Conservation (phyloP, 1,284 basidiomycete genomes). For the Cutaneotrichosporon sp. region DNA sequence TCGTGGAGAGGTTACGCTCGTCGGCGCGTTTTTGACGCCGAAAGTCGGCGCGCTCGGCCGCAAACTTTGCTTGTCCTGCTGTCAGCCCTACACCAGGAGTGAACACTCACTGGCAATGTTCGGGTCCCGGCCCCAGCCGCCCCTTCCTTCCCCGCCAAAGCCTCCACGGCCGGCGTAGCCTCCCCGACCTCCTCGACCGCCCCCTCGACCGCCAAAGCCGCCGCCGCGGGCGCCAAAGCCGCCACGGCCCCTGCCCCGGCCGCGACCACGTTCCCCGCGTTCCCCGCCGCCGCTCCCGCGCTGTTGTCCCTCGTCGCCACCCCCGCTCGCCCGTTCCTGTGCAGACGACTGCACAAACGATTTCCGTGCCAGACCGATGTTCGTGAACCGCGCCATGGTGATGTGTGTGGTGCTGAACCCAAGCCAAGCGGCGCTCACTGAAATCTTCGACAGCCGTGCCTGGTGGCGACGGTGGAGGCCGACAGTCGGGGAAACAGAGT, state of each 20-base stretch:
- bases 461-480: too few relatives aligned
- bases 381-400: constrained; percentile 47
- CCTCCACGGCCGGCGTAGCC: not conserved
- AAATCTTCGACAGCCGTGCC: too few relatives aligned
- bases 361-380: constrained; percentile 46
- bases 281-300: not conserved
- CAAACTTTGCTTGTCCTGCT: constrained; percentile 26
- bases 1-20: constrained; percentile 58
- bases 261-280: constrained; percentile 3
- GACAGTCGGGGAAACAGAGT: too few relatives aligned
- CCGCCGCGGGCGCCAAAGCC: too few relatives aligned
- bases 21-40: constrained; percentile 64
- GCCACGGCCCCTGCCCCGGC: constrained; percentile 20
- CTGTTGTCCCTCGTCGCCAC: not conserved
- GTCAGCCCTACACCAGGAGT: not conserved
- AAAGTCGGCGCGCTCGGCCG: constrained; percentile 52
- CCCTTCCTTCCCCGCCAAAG: constrained; percentile 14
- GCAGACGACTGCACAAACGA: constrained; percentile 43
- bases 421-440: too few relatives aligned
- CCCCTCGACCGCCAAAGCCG: not conserved
- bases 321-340: constrained; percentile 24
- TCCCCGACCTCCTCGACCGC: not conserved
- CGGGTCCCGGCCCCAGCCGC: constrained; percentile 39
- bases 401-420: too few relatives aligned
- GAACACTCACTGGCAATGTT: constrained; percentile 40